Percentiles rank a stretch among this genome's conserved stretches.
phyloP scores from a whole-genome alignment of 345 rosid genomes.

The Populus pruinosa region DNA sequence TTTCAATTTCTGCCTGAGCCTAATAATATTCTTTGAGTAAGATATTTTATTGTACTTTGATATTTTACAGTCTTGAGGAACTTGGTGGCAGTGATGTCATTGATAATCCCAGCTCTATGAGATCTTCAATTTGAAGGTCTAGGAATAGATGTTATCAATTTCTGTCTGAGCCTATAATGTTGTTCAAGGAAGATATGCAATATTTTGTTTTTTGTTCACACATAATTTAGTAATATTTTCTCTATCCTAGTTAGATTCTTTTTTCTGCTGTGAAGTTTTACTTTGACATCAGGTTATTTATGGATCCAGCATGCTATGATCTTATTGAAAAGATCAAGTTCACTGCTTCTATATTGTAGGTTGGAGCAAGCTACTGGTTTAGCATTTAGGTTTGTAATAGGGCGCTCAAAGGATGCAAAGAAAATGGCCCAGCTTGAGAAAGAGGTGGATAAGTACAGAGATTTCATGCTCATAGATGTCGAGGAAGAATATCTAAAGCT shows the following conservation, averaged over 20 bases:
- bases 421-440: conserved; percentile 63
- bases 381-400: conserved; percentile 76
- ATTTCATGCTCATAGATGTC: conserved; percentile 65
- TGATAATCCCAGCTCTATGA: background rate
- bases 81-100: background rate
- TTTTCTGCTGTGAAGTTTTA: background rate
- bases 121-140: background rate
- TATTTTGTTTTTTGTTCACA: too few relatives aligned
- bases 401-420: conserved; percentile 53
- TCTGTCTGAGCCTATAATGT: background rate
- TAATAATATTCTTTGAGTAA: too few relatives aligned
- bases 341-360: conserved; percentile 24
- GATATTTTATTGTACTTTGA: background rate
- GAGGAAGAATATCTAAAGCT: conserved; percentile 67
- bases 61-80: background rate
- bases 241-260: background rate
- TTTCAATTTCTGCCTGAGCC: background rate
- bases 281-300: background rate
- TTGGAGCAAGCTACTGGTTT: conserved; percentile 89
- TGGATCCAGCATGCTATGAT: background rate
- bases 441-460: conserved; percentile 59
- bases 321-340: background rate
- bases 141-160: background rate
- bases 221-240: too few relatives aligned
- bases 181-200: background rate